Conservation (phyloP, 2,329 filamentous ascomycete genomes). For the Colletotrichum cordylinicola region DNA sequence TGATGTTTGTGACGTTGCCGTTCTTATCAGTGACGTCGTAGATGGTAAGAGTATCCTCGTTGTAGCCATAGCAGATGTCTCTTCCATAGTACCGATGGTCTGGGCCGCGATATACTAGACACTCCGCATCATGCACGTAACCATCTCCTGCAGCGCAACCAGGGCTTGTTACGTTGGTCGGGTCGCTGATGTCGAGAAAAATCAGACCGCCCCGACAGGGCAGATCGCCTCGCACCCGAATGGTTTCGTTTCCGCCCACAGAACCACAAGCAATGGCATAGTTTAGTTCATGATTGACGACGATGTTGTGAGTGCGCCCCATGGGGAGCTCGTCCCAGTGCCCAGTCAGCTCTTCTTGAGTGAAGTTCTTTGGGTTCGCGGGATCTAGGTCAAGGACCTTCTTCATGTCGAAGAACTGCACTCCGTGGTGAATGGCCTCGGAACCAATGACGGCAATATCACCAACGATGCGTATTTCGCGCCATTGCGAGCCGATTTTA, state of each 20-base stretch:
- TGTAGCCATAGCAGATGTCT: conserved; percentile 63
- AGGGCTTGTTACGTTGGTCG: conserved; percentile 55
- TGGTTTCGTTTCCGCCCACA: conserved; percentile 35
- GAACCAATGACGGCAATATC: conserved; percentile 43
- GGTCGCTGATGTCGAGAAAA: conserved; percentile 62
- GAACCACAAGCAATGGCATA: conserved; percentile 50
- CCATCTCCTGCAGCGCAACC: conserved; percentile 61
- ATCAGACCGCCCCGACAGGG: conserved; percentile 59
- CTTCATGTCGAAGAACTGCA: conserved; percentile 69
- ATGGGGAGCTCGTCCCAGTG: conserved; percentile 46
- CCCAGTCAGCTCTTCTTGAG: conserved; percentile 44
- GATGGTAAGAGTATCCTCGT: conserved; percentile 56
- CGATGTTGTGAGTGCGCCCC: conserved; percentile 51
- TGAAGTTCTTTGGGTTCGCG: conserved; percentile 46
- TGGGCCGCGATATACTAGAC: conserved; percentile 58
- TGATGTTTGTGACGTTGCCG: conserved; percentile 41
- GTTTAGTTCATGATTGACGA: conserved; percentile 51
- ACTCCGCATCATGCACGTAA: conserved; percentile 68
- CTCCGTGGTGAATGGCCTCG: conserved; percentile 55
- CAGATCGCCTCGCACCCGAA: conserved; percentile 19
- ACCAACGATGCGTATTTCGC: conserved; percentile 53
- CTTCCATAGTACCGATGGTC: conserved; percentile 49
- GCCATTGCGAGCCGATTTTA: conserved; percentile 52
- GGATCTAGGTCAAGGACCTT: conserved; percentile 57
- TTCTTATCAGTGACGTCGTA: conserved; percentile 59